These are phyloP conservation scores for Marvania coccoides DNA, from an alignment of 139 green algal species.

Conservation along the genomic window DNA sequence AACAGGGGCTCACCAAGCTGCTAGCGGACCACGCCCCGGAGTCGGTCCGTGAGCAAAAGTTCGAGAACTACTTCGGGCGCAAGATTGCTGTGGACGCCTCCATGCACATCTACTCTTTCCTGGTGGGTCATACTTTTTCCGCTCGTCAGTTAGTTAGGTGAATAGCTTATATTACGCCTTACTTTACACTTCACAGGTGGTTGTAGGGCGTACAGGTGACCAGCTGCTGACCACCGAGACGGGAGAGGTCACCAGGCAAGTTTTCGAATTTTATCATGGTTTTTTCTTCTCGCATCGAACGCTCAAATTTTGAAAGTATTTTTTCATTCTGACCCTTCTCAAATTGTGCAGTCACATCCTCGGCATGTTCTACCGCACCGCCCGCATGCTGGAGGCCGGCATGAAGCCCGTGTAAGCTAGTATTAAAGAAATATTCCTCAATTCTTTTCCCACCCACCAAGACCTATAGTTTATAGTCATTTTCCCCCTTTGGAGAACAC, in stretches of 20 bases:
- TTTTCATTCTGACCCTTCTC: neutral
- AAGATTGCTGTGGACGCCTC: conserved; percentile 95
- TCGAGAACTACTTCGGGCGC: conserved; percentile 94
- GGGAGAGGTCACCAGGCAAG: conserved; percentile 86
- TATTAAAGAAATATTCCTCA: neutral
- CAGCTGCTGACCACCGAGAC: conserved; percentile 87
- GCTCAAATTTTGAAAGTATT: neutral
- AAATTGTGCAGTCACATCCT: conserved; percentile 67
- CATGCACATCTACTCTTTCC: conserved; percentile 99
- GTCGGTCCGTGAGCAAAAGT: conserved; percentile 78
- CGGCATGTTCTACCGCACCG: conserved; percentile 96
- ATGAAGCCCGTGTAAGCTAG: conserved; percentile 84
- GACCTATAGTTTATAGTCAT: neutral
- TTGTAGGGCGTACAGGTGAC: conserved; percentile 68
- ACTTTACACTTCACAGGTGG: conserved; percentile 41
- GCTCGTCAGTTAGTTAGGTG: neutral
- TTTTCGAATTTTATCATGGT: neutral
- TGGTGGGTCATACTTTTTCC: conserved; percentile 45
- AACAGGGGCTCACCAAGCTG: conserved; percentile 89
- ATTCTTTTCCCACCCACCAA: neutral
- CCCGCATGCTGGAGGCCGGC: conserved; percentile 88
- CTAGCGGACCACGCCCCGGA: conserved; percentile 78
- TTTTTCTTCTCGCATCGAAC: neutral
- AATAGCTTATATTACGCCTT: neutral
- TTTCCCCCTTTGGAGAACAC: neutral